Percentiles rank a stretch among this genome's conserved stretches.
Conservation (phyloP, 805 yeast species). For the Starmerella etchellsii region DNA sequence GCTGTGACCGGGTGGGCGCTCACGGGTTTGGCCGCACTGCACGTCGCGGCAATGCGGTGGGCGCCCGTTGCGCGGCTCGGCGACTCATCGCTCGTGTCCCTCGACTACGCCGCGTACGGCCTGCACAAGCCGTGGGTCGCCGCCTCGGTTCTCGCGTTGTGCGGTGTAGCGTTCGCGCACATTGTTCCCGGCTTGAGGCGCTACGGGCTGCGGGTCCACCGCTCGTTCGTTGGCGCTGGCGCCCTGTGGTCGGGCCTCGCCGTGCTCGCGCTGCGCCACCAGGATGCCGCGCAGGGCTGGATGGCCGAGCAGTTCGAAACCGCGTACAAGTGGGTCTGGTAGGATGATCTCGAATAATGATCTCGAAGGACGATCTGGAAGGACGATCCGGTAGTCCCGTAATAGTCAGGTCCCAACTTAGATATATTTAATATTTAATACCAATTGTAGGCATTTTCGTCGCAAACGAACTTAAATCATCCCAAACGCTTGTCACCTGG, state of each 20-base stretch:
- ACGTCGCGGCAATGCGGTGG: conserved; percentile 36
- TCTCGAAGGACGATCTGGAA: too few species aligned
- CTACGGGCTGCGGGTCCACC: conserved; percentile 3
- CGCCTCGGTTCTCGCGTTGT: conserved; percentile 2
- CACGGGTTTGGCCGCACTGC: conserved; percentile 35
- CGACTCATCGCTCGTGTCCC: conserved; percentile 44
- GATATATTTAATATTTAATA: too few species aligned
- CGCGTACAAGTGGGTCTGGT: too few species aligned
- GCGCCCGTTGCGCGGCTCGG: conserved; percentile 48
- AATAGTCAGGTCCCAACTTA: too few species aligned
- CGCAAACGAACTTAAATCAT: too few species aligned
- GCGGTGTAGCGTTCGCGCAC: conserved; percentile 8
- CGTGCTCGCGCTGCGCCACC: not conserved
- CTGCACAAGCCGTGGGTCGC: not conserved
- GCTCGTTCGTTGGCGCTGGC: not conserved
- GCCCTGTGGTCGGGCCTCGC: conserved; percentile 5
- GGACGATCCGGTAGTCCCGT: too few species aligned
- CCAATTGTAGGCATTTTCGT: too few species aligned
- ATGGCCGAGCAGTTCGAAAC: conserved; percentile 14
- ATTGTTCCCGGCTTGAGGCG: conserved; percentile 9
- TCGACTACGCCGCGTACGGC: conserved; percentile 36
- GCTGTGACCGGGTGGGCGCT: conserved; percentile 41
- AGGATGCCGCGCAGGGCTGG: conserved; percentile 12
- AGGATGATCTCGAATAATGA: too few species aligned
- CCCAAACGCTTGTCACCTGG: too few species aligned